These are phyloP conservation scores for Linum lewisii DNA, from an alignment of 345 rosid species.

Conservation along the genomic window DNA sequence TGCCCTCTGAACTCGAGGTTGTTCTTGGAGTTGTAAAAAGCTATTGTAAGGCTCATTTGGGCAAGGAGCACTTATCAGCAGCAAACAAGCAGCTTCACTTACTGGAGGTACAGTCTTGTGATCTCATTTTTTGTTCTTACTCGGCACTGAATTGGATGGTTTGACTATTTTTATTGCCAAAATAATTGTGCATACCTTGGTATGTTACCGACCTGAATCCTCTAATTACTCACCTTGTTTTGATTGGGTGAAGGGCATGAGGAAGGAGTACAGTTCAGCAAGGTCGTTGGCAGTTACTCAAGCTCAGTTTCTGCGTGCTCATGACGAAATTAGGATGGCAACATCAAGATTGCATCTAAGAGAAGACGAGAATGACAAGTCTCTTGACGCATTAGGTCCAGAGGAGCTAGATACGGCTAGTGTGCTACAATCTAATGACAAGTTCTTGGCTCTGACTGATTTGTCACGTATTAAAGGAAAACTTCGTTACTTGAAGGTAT, in stretches of 20 bases:
- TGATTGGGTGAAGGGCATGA: slow-evolving; percentile 72
- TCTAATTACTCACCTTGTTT: too few relatives aligned
- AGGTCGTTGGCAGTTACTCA: slow-evolving; percentile 75
- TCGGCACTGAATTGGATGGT: not conserved
- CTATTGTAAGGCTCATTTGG: slow-evolving; percentile 54
- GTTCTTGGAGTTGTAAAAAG: slow-evolving; percentile 82
- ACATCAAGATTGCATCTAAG: slow-evolving; percentile 69
- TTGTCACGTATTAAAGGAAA: slow-evolving; percentile 63
- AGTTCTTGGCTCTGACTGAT: slow-evolving; percentile 55
- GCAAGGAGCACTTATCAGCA: slow-evolving; percentile 41
- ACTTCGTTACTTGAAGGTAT: slow-evolving; percentile 89
- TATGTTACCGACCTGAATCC: too few relatives aligned
- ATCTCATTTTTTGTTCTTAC: slow-evolving; percentile 5
- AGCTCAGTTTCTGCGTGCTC: slow-evolving; percentile 75
- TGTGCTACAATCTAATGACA: slow-evolving; percentile 65
- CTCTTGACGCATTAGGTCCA: slow-evolving; percentile 63
- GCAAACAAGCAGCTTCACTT: slow-evolving; percentile 64
- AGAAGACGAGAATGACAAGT: slow-evolving; percentile 64
- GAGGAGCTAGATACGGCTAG: slow-evolving; percentile 69
- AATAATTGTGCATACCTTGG: too few relatives aligned
- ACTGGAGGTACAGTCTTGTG: slow-evolving; percentile 52
- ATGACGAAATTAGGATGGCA: slow-evolving; percentile 92
- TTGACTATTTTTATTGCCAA: not conserved
- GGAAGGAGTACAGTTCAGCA: slow-evolving; percentile 78
- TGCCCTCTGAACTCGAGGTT: slow-evolving; percentile 77